A percentile compares a stretch with the other conserved stretches of the same genome.
Evolutionary conservation across 192 early-diverging fungal species (phyloP).

Genomic region (Jimgerdemannia flammicorona): DNA sequence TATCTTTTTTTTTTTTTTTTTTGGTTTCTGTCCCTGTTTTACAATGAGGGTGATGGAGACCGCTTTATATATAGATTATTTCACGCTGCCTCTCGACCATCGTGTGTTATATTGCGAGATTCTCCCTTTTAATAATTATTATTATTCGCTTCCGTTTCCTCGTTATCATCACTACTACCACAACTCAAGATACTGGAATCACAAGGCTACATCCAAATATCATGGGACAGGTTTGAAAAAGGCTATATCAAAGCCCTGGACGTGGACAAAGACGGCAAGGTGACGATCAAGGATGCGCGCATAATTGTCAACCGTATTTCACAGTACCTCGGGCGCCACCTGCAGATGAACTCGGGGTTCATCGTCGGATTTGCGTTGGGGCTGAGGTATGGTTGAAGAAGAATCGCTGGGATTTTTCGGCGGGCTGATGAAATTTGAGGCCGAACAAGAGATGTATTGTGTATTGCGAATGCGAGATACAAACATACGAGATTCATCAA

Average conservation of each 20-base stretch:
- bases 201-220: conserved; percentile 37
- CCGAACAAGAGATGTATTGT: too few species aligned
- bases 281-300: conserved; percentile 16
- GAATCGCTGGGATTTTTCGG: too few species aligned
- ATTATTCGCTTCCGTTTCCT: not conserved
- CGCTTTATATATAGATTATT: too few species aligned
- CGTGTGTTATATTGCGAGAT: too few species aligned
- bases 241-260: conserved; percentile 34
- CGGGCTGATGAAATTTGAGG: too few species aligned
- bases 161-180: too few species aligned
- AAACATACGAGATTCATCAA: too few species aligned
- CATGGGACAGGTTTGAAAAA: conserved; percentile 35
- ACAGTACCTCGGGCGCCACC: not conserved
- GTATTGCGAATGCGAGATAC: too few species aligned
- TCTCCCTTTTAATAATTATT: not conserved
- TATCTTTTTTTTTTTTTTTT: not conserved
- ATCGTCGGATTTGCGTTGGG: not conserved
- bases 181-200: conserved; percentile 8
- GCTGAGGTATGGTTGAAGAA: not conserved
- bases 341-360: not conserved
- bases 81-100: too few species aligned
- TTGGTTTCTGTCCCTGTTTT: not conserved
- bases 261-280: conserved; percentile 39
- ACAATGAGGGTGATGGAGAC: not conserved
- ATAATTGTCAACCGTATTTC: not conserved